Base-by-base conservation (phyloP, 179 eudicot genomes). In the Actinidia chinensis region DNA sequence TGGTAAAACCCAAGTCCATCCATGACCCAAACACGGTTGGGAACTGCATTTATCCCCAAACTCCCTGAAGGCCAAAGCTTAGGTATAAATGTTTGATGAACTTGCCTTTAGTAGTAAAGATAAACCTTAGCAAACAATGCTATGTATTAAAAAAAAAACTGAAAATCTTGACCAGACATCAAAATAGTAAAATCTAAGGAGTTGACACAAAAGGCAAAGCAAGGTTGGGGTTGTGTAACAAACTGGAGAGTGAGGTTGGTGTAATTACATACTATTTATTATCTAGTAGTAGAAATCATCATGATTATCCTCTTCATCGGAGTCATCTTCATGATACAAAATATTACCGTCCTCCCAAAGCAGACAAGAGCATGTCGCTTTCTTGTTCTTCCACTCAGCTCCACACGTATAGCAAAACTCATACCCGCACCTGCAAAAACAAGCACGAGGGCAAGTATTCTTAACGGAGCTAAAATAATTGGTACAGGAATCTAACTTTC, bases 371-470 rank as follows among this genome's bases (percentile, higher is more conserved):
- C 98, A 94, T 8, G 92, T 90, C 3, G 93, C 85, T 68, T 85
- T 87, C 89, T 88, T 86, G 65, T 87, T 74, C 81, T 79, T 86
- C 92, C 93, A 90, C 85, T 85, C 86, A 4, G 92, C 88, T 81
- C 97, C 97, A 76, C 98, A 92, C 4, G 84, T 87, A 77, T 94
- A 90, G 87, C 93, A 91, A 76, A 91, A 91, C 65, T 90, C 89
- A 40, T 87, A 55, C 33, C 97, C 92, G 78, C 94, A 92, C 63
- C 97, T 92, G 82, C 58, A 46, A 58, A 70, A 71, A 71, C 20
- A 51, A n/a, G 52, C 48, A n/a, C n/a, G 17, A 42, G 4, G 17
- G 20, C 1, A 8, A 6, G 52, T 8, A n/a, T 44, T 15, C n/a
- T 68, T n/a, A n/a, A 63, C 7, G 4, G 33, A 68, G 33, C 22